A percentile compares a stretch with the other conserved stretches of the same genome.
Evolutionary conservation across 1,139 yeast genomes (phyloP).

Genomic region (Geotrichum citri-aurantii): DNA sequence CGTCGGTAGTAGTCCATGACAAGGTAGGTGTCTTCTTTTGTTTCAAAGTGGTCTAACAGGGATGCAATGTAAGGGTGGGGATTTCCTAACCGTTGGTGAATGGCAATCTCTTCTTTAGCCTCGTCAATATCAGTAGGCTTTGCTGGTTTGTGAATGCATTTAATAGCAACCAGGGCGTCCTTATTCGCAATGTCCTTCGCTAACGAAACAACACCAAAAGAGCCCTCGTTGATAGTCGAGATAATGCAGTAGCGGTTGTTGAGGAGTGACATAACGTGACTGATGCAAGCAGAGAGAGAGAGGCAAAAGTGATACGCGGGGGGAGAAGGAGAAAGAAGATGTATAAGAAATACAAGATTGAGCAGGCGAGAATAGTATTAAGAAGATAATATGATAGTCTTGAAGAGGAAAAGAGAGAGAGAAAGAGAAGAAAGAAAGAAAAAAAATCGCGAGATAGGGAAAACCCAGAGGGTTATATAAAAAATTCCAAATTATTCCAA

Average conservation of each 20-base stretch:
- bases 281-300: background rate
- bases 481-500: background rate
- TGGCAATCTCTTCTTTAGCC: slow-evolving; percentile 72
- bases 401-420: background rate
- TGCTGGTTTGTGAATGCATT: slow-evolving; percentile 51
- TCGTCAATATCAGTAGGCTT: slow-evolving; percentile 38
- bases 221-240: slow-evolving; percentile 82
- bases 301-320: background rate
- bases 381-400: background rate
- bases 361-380: background rate
- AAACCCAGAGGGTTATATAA: background rate
- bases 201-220: slow-evolving; percentile 84
- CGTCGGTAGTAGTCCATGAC: slow-evolving; percentile 82
- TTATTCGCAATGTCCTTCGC: slow-evolving; percentile 60
- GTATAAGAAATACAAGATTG: background rate
- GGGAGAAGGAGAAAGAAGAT: background rate
- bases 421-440: background rate
- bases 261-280: slow-evolving; percentile 26
- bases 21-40: slow-evolving; percentile 46
- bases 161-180: slow-evolving; percentile 68
- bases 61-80: slow-evolving; percentile 53
- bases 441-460: background rate
- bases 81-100: slow-evolving; percentile 60
- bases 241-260: slow-evolving; percentile 62
- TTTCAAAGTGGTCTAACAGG: slow-evolving; percentile 70